These are phyloP conservation scores for Ganoderma meredithae DNA, from an alignment of 1,284 basidiomycete genomes.

Conservation along the genomic window DNA sequence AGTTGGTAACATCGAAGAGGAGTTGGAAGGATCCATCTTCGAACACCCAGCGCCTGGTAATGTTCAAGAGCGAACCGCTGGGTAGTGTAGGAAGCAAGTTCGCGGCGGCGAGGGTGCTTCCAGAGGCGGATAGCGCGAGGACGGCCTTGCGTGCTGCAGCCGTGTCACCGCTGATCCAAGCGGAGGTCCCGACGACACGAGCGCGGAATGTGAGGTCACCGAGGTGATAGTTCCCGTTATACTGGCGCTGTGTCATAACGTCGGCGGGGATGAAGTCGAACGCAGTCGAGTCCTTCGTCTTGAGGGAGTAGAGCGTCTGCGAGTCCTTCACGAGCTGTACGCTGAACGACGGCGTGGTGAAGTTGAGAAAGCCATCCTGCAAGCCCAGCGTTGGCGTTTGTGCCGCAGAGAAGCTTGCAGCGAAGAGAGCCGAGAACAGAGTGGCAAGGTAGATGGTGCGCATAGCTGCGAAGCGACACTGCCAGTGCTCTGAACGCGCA, in stretches of 20 bases:
- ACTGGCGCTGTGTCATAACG: constrained; percentile 56
- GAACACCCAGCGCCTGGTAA: constrained; percentile 61
- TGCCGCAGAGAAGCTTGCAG: constrained; percentile 6
- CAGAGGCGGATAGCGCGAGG: constrained; percentile 48
- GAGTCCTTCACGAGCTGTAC: constrained; percentile 63
- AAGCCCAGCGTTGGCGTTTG: constrained; percentile 48
- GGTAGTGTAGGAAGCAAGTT: constrained; percentile 59
- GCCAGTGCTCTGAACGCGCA: neutral
- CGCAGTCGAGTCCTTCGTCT: constrained; percentile 44
- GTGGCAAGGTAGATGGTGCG: neutral
- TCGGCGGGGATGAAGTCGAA: constrained; percentile 65
- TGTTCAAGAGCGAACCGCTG: constrained; percentile 51
- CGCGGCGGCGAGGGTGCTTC: constrained; percentile 55
- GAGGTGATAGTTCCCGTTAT: constrained; percentile 61
- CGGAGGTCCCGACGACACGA: constrained; percentile 51
- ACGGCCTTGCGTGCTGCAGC: constrained; percentile 53
- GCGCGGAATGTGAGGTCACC: constrained; percentile 65
- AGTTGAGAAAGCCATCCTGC: constrained; percentile 54
- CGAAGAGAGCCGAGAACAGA: constrained; percentile 7
- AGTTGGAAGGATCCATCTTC: constrained; percentile 53
- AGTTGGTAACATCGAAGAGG: constrained; percentile 60
- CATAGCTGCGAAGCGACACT: constrained; percentile 10
- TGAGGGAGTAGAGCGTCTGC: constrained; percentile 62
- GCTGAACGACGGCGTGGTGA: constrained; percentile 53
- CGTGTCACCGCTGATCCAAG: constrained; percentile 58